These are phyloP conservation scores for Amphirosellinia nigrospora DNA, from an alignment of 495 filamentous ascomycete species.

Conservation along the genomic window DNA sequence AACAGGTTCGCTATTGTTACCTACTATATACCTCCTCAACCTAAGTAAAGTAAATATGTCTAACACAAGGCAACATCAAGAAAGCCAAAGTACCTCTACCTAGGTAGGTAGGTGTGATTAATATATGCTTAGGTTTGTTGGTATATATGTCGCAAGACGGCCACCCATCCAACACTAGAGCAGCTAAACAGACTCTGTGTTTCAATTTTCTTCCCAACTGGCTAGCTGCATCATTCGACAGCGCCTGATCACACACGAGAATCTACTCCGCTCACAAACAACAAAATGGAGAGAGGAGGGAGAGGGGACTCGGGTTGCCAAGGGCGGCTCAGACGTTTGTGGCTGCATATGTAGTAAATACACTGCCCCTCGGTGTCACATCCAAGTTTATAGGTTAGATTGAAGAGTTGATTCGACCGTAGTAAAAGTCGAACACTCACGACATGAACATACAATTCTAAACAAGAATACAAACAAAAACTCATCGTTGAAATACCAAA, in stretches of 20 bases:
- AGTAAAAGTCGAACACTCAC: not conserved
- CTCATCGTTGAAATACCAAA: not conserved
- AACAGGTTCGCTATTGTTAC: too few relatives aligned
- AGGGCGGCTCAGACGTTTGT: slow-evolving; percentile 10
- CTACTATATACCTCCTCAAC: too few relatives aligned
- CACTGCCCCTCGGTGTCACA: not conserved
- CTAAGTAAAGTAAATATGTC: not conserved
- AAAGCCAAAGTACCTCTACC: not conserved
- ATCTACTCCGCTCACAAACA: not conserved
- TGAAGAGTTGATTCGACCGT: not conserved
- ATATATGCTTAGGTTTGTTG: too few relatives aligned
- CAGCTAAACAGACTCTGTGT: not conserved
- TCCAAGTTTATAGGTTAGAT: not conserved
- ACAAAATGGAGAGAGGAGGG: not conserved
- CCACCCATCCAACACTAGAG: too few relatives aligned
- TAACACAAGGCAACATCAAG: not conserved
- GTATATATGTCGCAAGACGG: not conserved
- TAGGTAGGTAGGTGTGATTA: too few relatives aligned
- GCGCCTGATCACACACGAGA: not conserved
- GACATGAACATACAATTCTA: not conserved
- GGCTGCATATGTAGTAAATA: not conserved
- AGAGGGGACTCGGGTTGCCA: not conserved
- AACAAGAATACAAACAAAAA: not conserved
- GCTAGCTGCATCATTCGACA: not conserved
- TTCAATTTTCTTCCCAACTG: not conserved